These are phyloP conservation scores for Cryptosporidium xiaoi DNA, from an alignment of 169 alveolate species.

Conservation along the genomic window DNA sequence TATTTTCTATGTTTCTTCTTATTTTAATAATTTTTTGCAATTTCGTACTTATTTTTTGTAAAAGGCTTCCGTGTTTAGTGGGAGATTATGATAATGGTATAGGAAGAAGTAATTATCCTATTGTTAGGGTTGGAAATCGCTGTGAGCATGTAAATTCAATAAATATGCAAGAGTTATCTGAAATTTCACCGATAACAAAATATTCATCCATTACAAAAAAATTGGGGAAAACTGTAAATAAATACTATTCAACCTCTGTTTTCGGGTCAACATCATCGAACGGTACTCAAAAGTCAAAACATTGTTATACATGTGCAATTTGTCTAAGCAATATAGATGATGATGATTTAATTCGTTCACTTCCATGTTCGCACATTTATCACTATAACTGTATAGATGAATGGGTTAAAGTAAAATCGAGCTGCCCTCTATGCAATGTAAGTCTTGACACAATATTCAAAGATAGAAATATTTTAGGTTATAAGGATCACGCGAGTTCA, in stretches of 20 bases:
- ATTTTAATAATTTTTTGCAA: slow-evolving; percentile 39
- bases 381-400: slow-evolving; percentile 63
- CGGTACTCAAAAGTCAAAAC: slow-evolving; percentile 26
- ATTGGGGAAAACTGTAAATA: neutral
- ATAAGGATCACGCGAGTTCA: too few species aligned
- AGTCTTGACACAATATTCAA: slow-evolving; percentile 5
- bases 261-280: slow-evolving; percentile 14
- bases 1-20: slow-evolving; percentile 43
- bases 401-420: slow-evolving; percentile 50
- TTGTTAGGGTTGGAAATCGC: neutral
- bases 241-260: neutral
- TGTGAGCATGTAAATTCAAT: neutral
- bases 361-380: slow-evolving; percentile 61
- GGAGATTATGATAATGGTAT: neutral
- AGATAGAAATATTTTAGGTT: too few species aligned
- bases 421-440: slow-evolving; percentile 58
- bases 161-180: slow-evolving; percentile 35
- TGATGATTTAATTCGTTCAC: slow-evolving; percentile 25
- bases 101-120: slow-evolving; percentile 1
- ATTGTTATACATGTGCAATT: slow-evolving; percentile 40
- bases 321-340: slow-evolving; percentile 52
- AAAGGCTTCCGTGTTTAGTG: slow-evolving; percentile 35
- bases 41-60: slow-evolving; percentile 46
- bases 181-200: slow-evolving; percentile 27
- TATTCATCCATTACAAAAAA: slow-evolving; percentile 16